A percentile compares a stretch with the other conserved stretches of the same genome.
Conservation (phyloP, 176 grass and related monocot genomes). For the Eremochloa ophiuroides region DNA sequence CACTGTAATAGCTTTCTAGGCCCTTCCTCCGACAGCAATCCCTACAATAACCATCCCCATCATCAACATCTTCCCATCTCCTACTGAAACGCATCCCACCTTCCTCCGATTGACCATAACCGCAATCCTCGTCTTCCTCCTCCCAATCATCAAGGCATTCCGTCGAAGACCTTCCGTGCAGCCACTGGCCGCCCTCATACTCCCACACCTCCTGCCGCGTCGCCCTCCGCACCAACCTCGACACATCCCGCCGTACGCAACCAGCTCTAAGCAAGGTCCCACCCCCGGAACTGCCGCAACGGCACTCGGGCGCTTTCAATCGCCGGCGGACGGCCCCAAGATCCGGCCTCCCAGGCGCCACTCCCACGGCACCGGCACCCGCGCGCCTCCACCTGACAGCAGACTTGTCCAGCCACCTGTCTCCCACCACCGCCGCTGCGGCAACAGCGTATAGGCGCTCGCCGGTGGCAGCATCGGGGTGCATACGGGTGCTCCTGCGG, state of each 20-base stretch:
- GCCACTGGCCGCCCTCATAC: constrained; percentile 36
- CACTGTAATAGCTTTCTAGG: constrained; percentile 7
- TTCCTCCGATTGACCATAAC: constrained; percentile 6
- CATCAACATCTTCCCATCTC: constrained; percentile 23
- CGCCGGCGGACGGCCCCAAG: constrained; percentile 16
- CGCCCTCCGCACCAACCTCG: constrained; percentile 32
- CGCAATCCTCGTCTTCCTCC: constrained; percentile 15
- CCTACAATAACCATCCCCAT: not conserved
- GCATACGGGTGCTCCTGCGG: constrained; percentile 16
- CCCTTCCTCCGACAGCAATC: constrained; percentile 32
- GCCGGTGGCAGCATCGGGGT: constrained; percentile 26
- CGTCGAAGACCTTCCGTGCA: constrained; percentile 27
- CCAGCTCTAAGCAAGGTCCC: not conserved
- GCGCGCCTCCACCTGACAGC: not conserved
- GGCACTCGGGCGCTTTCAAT: not conserved
- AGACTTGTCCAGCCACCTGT: not conserved
- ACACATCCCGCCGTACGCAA: not conserved
- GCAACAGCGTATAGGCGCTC: not conserved
- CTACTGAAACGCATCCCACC: not conserved
- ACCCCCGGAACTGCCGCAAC: not conserved
- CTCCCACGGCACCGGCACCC: constrained; percentile 10
- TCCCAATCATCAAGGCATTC: constrained; percentile 32
- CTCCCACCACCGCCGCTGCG: not conserved
- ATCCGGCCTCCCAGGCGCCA: constrained; percentile 19
- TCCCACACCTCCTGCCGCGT: constrained; percentile 40